Conservation (phyloP, 257 asterid genomes). For the Penstemon barbatus region DNA sequence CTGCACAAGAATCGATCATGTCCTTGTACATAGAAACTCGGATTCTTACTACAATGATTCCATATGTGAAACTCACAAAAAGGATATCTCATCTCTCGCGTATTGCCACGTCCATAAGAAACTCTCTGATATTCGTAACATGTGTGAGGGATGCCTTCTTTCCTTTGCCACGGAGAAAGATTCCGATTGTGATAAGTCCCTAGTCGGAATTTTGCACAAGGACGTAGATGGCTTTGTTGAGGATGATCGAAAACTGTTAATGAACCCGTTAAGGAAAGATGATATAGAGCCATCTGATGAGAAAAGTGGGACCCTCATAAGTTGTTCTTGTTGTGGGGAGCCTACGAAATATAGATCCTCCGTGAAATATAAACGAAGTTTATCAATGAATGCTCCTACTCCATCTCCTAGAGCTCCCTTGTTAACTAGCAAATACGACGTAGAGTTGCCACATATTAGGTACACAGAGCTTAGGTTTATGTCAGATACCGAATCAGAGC, state of each 20-base stretch:
- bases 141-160: constrained; percentile 81
- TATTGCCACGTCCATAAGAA: constrained; percentile 79
- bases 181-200: constrained; percentile 36
- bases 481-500: constrained; percentile 41
- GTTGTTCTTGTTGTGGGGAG: constrained; percentile 80
- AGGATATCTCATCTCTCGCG: constrained; percentile 73
- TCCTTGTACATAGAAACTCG: constrained; percentile 48
- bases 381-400: constrained; percentile 50
- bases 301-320: constrained; percentile 19
- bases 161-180: constrained; percentile 51
- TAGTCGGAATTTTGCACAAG: constrained; percentile 61
- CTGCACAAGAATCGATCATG: constrained; percentile 75
- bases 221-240: constrained; percentile 43
- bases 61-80: constrained; percentile 78
- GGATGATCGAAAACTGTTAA: constrained; percentile 34
- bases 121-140: constrained; percentile 64
- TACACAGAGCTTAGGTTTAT: constrained; percentile 58
- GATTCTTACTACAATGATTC: constrained; percentile 71
- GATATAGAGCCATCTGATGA: constrained; percentile 27
- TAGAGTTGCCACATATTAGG: constrained; percentile 51
- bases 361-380: constrained; percentile 37
- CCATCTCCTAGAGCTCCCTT: constrained; percentile 66
- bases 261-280: constrained; percentile 42
- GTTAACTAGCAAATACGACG: constrained; percentile 31
- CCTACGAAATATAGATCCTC: constrained; percentile 38